These are phyloP conservation scores for Phaeosphaeriaceae sp. DNA, from an alignment of 2,329 filamentous ascomycete genomes.

Conservation along the genomic window DNA sequence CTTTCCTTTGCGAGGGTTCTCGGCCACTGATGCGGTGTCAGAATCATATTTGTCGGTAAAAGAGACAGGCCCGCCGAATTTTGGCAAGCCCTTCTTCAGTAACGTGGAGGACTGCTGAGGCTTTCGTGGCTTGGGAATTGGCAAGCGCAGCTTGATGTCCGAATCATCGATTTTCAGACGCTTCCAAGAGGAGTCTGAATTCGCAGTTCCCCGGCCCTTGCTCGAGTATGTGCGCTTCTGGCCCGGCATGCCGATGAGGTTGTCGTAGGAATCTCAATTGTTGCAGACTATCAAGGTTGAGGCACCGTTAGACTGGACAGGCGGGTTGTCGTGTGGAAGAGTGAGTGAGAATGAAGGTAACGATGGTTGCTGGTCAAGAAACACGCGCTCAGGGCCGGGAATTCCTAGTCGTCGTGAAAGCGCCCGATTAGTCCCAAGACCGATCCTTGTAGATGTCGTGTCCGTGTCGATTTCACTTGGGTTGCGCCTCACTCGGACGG, in stretches of 20 bases:
- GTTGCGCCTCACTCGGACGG: not conserved
- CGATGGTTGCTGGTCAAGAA: not conserved
- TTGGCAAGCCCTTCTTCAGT: not conserved
- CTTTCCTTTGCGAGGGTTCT: constrained; percentile 19
- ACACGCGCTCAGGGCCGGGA: not conserved
- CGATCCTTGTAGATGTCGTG: not conserved
- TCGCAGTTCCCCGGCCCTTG: constrained; percentile 16
- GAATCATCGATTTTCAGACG: constrained; percentile 18
- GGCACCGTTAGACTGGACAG: not conserved
- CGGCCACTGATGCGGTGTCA: constrained; percentile 13
- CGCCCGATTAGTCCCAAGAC: not conserved
- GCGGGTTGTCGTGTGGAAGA: not conserved
- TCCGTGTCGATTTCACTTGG: not conserved
- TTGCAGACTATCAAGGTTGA: not conserved
- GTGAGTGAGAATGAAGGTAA: not conserved
- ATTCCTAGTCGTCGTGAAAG: not conserved
- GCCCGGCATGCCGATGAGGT: not conserved
- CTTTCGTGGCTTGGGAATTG: not conserved
- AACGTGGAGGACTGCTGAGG: not conserved
- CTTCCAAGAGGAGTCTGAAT: constrained; percentile 15
- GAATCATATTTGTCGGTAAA: not conserved
- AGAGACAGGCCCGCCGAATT: not conserved
- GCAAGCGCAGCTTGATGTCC: constrained; percentile 9
- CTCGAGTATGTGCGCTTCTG: constrained; percentile 30
- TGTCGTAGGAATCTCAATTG: not conserved